phyloP scores from a whole-genome alignment of 306 rosid genomes.

The Gillenia trifoliata region DNA sequence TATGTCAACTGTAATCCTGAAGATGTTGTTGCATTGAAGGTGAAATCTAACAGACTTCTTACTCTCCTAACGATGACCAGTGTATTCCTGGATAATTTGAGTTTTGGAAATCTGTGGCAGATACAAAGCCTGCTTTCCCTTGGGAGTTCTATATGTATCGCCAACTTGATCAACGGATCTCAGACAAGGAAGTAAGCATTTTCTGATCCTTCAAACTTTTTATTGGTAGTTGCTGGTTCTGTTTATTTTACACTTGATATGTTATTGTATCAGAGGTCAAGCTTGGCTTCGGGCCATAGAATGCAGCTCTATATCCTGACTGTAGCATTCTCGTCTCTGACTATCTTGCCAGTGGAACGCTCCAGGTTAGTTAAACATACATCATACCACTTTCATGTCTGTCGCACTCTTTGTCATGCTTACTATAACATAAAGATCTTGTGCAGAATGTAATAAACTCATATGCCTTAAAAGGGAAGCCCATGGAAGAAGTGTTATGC shows the following conservation, averaged over 20 bases:
- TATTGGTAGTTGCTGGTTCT: slow-evolving; percentile 13
- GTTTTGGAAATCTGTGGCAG: slow-evolving; percentile 34
- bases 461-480: slow-evolving; percentile 54
- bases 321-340: slow-evolving; percentile 75
- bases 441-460: slow-evolving; percentile 81
- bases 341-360: slow-evolving; percentile 74
- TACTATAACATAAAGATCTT: slow-evolving; percentile 21
- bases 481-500: slow-evolving; percentile 85
- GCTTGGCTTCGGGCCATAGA: slow-evolving; percentile 70
- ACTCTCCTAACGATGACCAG: background rate
- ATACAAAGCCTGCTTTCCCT: slow-evolving; percentile 83
- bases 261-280: slow-evolving; percentile 63
- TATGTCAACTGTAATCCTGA: slow-evolving; percentile 59
- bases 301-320: slow-evolving; percentile 74
- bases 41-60: slow-evolving; percentile 6
- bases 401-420: slow-evolving; percentile 14
- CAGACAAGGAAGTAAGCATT: slow-evolving; percentile 48
- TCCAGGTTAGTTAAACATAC: slow-evolving; percentile 56
- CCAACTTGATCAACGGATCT: slow-evolving; percentile 73
- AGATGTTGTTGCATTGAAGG: slow-evolving; percentile 83
- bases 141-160: slow-evolving; percentile 98
- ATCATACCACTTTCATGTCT: slow-evolving; percentile 11
- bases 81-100: slow-evolving; percentile 19
- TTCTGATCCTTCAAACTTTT: slow-evolving; percentile 3
- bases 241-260: slow-evolving; percentile 26